Base-by-base conservation (phyloP, 2,329 filamentous ascomycete genomes). In the Diaporthe ilicicola region DNA sequence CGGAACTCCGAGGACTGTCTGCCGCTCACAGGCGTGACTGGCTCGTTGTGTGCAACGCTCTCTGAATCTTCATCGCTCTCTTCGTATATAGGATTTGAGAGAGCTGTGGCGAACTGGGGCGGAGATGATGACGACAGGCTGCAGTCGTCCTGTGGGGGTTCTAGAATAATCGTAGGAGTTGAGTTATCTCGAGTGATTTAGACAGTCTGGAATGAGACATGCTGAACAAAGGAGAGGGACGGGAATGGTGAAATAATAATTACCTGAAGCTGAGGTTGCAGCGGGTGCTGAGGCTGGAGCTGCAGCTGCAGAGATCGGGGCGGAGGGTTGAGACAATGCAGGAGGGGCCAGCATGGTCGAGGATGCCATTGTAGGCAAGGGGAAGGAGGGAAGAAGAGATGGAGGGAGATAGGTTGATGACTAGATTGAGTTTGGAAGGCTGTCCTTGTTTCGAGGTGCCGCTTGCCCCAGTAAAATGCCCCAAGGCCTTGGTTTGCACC, bases 1-100 rank as follows among this genome's bases (percentile, higher is more conserved):
- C 82, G 82, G 73, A 90, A 89, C 74, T 89, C 87, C 70, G 86
- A 85, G 56, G 88, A 89, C 76, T 87, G 85, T 73, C 86, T 84
- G 75, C 82, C 83, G 76, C 89, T 90, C 72, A 89, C 85, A 59
- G 89, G 90, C 27, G 89, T 91, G 70, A 89, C 83, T 54, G 89
- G 89, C 74, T 91, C 89, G 80, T 87, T 86, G 69, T 84, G 82
- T 29, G 85, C 86, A 76, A 91, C 89, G 78, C 86, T 90, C 73
- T 87, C 85, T 10, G 88, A 89, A 17, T 73, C 71, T 77, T 91
- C 89, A 80, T 88, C 88, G 78, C 85, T 85, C 77, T 86, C 85
- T 80, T 90, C 88, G 65, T 85, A 83, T 72, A 90, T 89, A 68
- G 87, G 84, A 73, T 81, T 84, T 74, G 83, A 81, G 12, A 88